These are phyloP conservation scores for Sporothrix protearum DNA, from an alignment of 2,329 filamentous ascomycete species.

Conservation along the genomic window DNA sequence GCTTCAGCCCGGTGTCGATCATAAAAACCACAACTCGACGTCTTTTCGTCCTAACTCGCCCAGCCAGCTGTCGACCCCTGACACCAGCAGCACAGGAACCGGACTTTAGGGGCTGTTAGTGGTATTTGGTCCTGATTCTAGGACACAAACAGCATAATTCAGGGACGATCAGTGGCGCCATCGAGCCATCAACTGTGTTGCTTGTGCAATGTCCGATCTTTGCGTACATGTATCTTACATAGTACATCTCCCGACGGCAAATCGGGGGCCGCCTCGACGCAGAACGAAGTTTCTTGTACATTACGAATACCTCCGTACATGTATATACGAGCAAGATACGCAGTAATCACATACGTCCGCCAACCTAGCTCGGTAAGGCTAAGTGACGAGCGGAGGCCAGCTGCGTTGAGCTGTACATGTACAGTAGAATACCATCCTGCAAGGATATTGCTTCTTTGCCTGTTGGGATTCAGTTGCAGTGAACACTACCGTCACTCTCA, in stretches of 20 bases:
- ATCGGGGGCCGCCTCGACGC: no score
- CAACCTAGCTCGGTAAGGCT: not conserved
- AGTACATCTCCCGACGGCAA: no score
- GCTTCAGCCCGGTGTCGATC: conserved; percentile 6
- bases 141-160: not conserved
- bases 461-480: not conserved
- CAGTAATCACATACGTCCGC: no score
- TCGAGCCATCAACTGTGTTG: not conserved
- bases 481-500: not conserved
- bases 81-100: not conserved
- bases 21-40: not conserved
- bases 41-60: not conserved
- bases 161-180: conserved; percentile 2
- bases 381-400: not conserved
- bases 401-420: no score
- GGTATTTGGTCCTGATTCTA: not conserved
- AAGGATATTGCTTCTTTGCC: not conserved
- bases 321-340: not conserved
- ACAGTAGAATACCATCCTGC: not conserved
- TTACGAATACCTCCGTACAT: no score
- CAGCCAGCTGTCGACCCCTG: not conserved
- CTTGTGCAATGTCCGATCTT: not conserved
- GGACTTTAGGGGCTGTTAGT: not conserved
- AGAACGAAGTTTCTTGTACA: no score
- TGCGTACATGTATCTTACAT: no score